Evolutionary conservation across 2,329 filamentous ascomycete genomes (phyloP).

Genomic region (Colletotrichum magnum): DNA sequence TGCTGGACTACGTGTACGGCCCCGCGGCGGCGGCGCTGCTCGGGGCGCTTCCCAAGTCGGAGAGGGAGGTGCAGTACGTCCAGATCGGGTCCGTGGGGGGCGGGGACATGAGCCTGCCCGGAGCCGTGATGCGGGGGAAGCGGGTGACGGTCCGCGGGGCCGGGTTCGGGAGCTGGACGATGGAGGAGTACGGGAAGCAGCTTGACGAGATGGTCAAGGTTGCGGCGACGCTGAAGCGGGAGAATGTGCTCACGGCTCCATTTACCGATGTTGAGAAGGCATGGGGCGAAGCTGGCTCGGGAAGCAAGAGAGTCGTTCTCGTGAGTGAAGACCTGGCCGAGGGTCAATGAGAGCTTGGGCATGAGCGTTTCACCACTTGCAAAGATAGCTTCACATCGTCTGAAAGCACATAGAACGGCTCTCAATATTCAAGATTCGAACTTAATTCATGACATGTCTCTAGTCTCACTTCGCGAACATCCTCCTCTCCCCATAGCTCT

Average conservation of each 20-base stretch:
- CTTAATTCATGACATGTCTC: no score
- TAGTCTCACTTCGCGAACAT: no score
- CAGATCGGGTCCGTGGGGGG: conserved; percentile 64
- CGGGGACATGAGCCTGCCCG: conserved; percentile 55
- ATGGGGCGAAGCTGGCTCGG: conserved; percentile 41
- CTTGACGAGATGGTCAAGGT: conserved; percentile 46
- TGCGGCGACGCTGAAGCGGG: conserved; percentile 43
- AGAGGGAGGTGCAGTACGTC: conserved; percentile 65
- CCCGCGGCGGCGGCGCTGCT: conserved; percentile 58
- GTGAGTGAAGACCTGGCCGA: conserved; percentile 43
- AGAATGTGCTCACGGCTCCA: conserved; percentile 42
- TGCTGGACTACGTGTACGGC: conserved; percentile 72
- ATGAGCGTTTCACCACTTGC: no score
- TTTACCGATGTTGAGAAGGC: conserved; percentile 47
- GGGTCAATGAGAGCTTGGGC: not conserved
- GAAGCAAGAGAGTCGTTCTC: conserved; percentile 48
- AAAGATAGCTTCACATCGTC: no score
- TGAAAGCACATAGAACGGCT: no score
- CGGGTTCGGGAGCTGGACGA: conserved; percentile 59
- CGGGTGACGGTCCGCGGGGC: conserved; percentile 63
- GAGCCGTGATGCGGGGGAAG: conserved; percentile 61
- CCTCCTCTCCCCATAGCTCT: not conserved
- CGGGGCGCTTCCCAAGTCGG: conserved; percentile 52
- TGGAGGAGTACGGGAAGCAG: conserved; percentile 46
- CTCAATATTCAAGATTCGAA: no score